phyloP scores from a whole-genome alignment of 2,329 filamentous ascomycete genomes.

The Aspergillus jensenii region DNA sequence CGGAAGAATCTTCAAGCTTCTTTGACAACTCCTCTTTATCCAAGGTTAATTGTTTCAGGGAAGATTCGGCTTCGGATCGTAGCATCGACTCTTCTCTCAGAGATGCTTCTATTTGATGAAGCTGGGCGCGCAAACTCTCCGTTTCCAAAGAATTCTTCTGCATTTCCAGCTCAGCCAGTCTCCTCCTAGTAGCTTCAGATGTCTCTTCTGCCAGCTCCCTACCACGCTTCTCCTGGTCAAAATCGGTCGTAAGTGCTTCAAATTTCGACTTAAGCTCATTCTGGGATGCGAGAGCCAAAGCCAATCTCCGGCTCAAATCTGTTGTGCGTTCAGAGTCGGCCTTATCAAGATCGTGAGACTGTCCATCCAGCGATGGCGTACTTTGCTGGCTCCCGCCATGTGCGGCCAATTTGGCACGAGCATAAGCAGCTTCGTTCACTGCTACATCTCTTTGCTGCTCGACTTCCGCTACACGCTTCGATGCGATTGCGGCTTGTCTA shows the following conservation, averaged over 20 bases:
- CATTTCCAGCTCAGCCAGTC: constrained; percentile 78
- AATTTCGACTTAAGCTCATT: constrained; percentile 77
- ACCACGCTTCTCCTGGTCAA: constrained; percentile 77
- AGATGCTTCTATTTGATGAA: constrained; percentile 76
- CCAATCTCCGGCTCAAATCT: constrained; percentile 79
- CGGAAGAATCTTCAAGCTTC: constrained; percentile 66
- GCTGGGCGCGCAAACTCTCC: constrained; percentile 78
- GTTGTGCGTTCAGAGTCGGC: constrained; percentile 62
- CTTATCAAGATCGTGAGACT: constrained; percentile 57
- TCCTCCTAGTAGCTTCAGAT: constrained; percentile 74
- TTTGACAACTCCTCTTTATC: constrained; percentile 77
- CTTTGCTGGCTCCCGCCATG: constrained; percentile 67
- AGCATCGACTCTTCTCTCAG: constrained; percentile 79
- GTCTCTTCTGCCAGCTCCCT: constrained; percentile 87
- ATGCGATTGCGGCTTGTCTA: constrained; percentile 79
- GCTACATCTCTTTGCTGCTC: constrained; percentile 93
- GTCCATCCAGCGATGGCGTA: constrained; percentile 52
- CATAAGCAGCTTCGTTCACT: constrained; percentile 92
- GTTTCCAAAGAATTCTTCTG: constrained; percentile 83
- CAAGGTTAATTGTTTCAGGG: constrained; percentile 73
- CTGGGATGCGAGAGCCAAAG: constrained; percentile 74
- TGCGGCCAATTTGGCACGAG: constrained; percentile 87
- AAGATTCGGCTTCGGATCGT: constrained; percentile 72
- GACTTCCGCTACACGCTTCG: constrained; percentile 86
- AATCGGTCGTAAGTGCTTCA: constrained; percentile 66